phyloP scores from a whole-genome alignment of 352 stramenopile species.

The Phytophthora podocarpi region DNA sequence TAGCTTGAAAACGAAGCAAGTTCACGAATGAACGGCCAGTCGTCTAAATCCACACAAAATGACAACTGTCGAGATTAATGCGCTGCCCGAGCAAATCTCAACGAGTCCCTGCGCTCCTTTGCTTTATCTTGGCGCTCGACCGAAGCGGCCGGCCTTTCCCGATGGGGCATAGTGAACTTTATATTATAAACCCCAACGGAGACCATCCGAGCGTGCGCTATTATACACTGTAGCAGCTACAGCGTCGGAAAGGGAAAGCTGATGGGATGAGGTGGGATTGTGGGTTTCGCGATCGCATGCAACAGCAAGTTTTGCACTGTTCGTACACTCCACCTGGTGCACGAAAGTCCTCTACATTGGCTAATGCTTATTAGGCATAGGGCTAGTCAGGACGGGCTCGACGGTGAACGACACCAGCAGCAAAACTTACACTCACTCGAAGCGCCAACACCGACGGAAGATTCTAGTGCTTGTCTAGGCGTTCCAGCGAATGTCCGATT shows the following conservation, averaged over 20 bases:
- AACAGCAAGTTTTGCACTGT: background rate
- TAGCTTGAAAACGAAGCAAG: conserved; percentile 19
- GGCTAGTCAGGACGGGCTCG: background rate
- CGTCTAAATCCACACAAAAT: background rate
- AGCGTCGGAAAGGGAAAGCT: conserved; percentile 16
- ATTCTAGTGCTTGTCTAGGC: too few species aligned
- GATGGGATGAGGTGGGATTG: conserved; percentile 25
- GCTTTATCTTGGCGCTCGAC: conserved; percentile 21
- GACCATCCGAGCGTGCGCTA: too few species aligned
- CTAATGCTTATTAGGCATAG: background rate
- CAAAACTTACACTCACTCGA: too few species aligned
- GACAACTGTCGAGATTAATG: conserved; percentile 18
- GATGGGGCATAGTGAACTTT: conserved; percentile 11
- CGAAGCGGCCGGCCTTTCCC: too few species aligned
- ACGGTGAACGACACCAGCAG: too few species aligned
- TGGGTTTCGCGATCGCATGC: background rate
- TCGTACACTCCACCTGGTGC: conserved; percentile 23
- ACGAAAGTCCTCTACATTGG: conserved; percentile 19
- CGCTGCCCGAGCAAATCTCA: conserved; percentile 19
- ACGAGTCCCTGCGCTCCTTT: conserved; percentile 9
- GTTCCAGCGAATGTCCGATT: too few species aligned
- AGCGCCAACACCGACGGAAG: too few species aligned
- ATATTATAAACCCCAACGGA: too few species aligned
- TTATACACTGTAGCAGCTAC: background rate
- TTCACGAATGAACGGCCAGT: conserved; percentile 31